Percentiles rank a stretch among this genome's conserved stretches.
Evolutionary conservation across 495 filamentous ascomycete species (phyloP).

Genomic region (Penicillium lividum): DNA sequence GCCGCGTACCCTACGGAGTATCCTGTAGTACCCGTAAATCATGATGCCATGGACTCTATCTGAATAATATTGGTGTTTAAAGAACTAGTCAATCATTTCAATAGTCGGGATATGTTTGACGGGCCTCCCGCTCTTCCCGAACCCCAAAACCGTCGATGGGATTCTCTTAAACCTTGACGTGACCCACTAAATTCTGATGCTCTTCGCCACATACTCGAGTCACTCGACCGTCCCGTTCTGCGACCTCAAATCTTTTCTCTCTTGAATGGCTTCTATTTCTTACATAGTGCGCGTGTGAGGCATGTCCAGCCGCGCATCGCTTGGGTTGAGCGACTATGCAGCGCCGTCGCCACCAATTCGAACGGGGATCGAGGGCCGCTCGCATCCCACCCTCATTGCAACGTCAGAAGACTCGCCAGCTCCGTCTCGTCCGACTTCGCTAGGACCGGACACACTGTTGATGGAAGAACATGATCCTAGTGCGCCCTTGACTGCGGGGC

Average conservation of each 20-base stretch:
- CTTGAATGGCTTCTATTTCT: constrained; percentile 35
- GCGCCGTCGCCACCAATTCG: constrained; percentile 32
- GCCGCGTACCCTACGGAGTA: not conserved
- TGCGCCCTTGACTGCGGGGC: constrained; percentile 32
- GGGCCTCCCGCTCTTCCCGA: constrained; percentile 6
- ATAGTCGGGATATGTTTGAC: not conserved
- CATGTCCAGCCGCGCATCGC: constrained; percentile 42
- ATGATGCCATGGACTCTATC: constrained; percentile 6
- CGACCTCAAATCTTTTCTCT: not conserved
- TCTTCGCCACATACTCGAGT: not conserved
- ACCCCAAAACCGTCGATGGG: constrained; percentile 1
- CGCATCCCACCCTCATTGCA: constrained; percentile 21
- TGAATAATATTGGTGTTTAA: not conserved
- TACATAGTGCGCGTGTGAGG: constrained; percentile 36
- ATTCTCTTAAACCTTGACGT: not conserved
- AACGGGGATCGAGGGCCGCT: constrained; percentile 11
- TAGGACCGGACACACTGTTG: constrained; percentile 27
- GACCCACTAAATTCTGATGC: constrained; percentile 4
- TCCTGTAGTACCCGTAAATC: constrained; percentile 14
- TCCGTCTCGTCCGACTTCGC: constrained; percentile 31
- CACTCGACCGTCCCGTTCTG: constrained; percentile 1
- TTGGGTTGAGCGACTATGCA: constrained; percentile 28
- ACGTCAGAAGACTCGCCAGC: constrained; percentile 38
- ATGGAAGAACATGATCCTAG: constrained; percentile 20
- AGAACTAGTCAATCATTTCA: not conserved